A percentile compares a stretch with the other conserved stretches of the same genome.
Evolutionary conservation across 257 asterid genomes (phyloP).

Genomic region (Coffea canephora): DNA sequence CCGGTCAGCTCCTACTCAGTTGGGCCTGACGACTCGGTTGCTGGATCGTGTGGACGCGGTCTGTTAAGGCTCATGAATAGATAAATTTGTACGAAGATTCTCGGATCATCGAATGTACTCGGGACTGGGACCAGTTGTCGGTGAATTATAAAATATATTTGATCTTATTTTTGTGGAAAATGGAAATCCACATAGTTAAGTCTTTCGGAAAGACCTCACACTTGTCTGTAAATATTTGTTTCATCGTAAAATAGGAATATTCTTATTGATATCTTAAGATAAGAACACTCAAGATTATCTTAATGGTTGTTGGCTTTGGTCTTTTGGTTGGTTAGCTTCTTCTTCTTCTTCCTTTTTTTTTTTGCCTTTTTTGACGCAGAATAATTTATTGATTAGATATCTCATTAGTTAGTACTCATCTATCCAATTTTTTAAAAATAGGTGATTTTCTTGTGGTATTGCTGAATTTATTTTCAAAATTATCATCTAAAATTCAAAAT

Average conservation of each 20-base stretch:
- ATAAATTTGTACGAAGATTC: neutral
- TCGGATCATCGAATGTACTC: neutral
- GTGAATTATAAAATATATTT: conserved; percentile 6
- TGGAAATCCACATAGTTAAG: neutral
- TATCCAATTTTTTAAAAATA: too few species aligned
- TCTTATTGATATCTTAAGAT: neutral
- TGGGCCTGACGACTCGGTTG: neutral
- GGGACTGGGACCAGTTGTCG: conserved; percentile 8
- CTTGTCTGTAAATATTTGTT: neutral
- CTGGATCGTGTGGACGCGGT: conserved; percentile 6
- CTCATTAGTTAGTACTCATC: too few species aligned
- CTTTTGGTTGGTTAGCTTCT: neutral
- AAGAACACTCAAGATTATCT: neutral
- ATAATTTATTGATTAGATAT: neutral
- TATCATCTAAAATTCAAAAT: too few species aligned
- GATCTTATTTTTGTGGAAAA: neutral
- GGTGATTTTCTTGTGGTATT: too few species aligned
- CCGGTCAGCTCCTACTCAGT: neutral
- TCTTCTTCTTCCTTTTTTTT: too few species aligned
- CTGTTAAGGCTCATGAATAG: neutral
- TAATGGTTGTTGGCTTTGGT: neutral
- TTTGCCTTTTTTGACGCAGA: too few species aligned
- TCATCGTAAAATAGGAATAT: neutral
- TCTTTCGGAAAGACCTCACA: neutral
- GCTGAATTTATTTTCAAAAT: too few species aligned